Evolutionary conservation across 2,329 filamentous ascomycete genomes (phyloP), one percentile per base, ranked within the genome.

Genomic region (Neocatenulostroma microsporum): DNA sequence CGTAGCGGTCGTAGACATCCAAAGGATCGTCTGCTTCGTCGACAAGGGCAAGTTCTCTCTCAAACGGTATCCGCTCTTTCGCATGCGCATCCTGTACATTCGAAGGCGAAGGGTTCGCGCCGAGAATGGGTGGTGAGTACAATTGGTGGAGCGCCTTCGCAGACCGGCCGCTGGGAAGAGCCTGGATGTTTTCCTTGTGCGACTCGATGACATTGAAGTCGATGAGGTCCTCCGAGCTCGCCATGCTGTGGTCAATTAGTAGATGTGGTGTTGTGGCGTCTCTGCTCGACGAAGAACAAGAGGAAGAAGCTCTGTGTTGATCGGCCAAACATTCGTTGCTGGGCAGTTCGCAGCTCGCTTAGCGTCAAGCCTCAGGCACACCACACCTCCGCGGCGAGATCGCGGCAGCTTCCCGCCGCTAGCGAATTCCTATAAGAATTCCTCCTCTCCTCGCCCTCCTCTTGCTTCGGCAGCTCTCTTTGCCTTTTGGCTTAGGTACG

Each of bases 111-210:
- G 55, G 48, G 24, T 53, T 44, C n/a, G 50, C 49, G 26, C 49
- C 50, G 11, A 58, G 50, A 19, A 60, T 47, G 9, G 66, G 65
- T 29, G 63, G 62, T 44, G 87, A 81, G 72, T 86, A 87, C 21
- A 86, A 76, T 37, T 87, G 76, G 20, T 81, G 87, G 34, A 98
- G 80, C 36, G 91, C 88, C 66, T 80, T 84, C 30, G 89, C 91
- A 26, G 89, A 96, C 47, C 91, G 72, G 21, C 81, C 91, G 45
- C 85, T 83, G 12, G 89, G 88, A 10, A 98, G 73, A 15, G 87
- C 80, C 62, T 95, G 88, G 39, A 98, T 95, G 63, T 98, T 98
- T 67, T 98, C 91, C 66, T 98, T 98, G 54, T 95, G 88, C 30
- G 76, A 78, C 66, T 98, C 91, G 64, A 98, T 95, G 46, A 95